Evolutionary conservation across 176 grass and related monocot genomes (phyloP), one percentile per base, ranked within the genome.

Genomic region (Musa schizocarpa): DNA sequence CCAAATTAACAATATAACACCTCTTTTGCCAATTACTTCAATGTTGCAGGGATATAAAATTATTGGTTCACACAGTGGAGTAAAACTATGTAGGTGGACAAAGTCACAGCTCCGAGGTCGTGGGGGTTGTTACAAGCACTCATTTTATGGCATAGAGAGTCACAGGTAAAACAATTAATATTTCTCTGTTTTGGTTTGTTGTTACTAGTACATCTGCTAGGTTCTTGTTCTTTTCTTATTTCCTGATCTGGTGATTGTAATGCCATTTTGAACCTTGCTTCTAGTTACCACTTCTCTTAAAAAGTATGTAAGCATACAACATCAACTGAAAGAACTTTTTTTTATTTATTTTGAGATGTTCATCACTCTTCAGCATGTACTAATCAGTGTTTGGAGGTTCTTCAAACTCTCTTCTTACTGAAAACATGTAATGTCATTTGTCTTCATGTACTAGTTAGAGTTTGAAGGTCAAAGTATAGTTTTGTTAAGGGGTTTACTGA

Each of bases 111-210:
- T 98, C 48, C 90, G 90, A 84, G 94, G 94, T 6, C 88, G 94
- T 20, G 94, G 94, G 77, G 94, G 94, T 68, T 98, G 94, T 86
- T 98, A 98, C 72, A 98, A 93, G 34, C 94, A 98, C 58, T 93
- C 94, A 53, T 98, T 98, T 91, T 98, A 98, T 77, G 94, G 94
- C 68, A 98, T 98, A 59, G 94, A 98, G 74, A 98, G 94, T 76
- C 94, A 98, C 69, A 98, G 93, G 93, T 97, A 64, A 75, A 63
- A 72, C 8, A 73, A 29, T 22, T 2, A 9, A 8, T 11, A 17
- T 20, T 1, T 56, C 19, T 57, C 72, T 56, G 7, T 73, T 27
- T 54, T 11, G 8, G 22, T 25, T 8, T 54, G 21, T 55, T 2
- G 1, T 74, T 74, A 25, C 50, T 17, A 3, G 21, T 9, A 23